phyloP scores from a whole-genome alignment of 73 alveolate species.

The Paramecium sexaurelia region DNA sequence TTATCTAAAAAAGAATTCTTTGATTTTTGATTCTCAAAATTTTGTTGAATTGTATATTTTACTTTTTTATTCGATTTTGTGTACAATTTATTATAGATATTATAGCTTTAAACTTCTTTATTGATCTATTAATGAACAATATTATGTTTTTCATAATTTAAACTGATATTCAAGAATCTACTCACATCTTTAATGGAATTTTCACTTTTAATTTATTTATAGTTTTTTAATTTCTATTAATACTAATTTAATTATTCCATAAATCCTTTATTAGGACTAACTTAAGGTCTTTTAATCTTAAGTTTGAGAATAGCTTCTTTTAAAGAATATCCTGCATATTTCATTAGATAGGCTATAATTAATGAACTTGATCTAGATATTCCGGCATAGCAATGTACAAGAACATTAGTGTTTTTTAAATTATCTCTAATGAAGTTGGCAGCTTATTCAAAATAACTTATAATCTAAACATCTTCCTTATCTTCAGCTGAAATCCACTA shows the following conservation, averaged over 20 bases:
- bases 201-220: not conserved
- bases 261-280: conserved; percentile 24
- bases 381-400: conserved; percentile 68
- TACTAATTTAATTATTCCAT: not conserved
- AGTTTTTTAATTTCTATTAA: not conserved
- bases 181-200: not conserved
- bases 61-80: not conserved
- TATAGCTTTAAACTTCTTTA: not conserved
- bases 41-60: not conserved
- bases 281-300: not conserved
- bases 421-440: not conserved
- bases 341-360: conserved; percentile 54
- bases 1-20: not conserved
- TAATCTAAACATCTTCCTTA: not conserved
- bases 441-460: not conserved
- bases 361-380: conserved; percentile 63
- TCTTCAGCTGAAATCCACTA: conserved; percentile 53
- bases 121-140: not conserved
- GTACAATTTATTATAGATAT: not conserved
- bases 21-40: not conserved
- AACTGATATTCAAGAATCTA: not conserved
- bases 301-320: not conserved
- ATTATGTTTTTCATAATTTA: not conserved
- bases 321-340: not conserved
- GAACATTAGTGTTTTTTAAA: not conserved